Evolutionary conservation across 345 rosid species (phyloP), one percentile per base, ranked within the genome.

Genomic region (Populus euphratica): DNA sequence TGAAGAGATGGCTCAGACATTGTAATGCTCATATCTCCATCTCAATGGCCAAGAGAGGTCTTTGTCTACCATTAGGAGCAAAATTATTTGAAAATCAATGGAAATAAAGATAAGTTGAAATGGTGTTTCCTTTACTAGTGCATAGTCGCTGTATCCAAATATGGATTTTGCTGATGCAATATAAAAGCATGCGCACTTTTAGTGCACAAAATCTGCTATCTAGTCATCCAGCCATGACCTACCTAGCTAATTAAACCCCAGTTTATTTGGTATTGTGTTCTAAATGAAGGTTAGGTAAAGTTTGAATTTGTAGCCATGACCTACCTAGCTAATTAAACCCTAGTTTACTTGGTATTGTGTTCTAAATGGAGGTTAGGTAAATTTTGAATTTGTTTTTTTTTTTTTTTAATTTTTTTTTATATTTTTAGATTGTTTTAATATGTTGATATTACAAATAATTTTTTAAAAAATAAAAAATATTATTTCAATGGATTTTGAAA

Each of bases 31-130:
- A 10, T 36, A 36, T 38, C 23, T 38, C 44, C 27, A 68, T 75
- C 62, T 29, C 29, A 81, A 72, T 81, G 75, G 78, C 68, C 12
- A 25, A 23, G 20, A 12, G 21, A 74, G 20, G 78, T 69, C 69
- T 66, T 25, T 73, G 81, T 74, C 79, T 74, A 35, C 81, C 83
- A 83, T 73, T 73, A 79, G n/a, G 59, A 82, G 68, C 66, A 8
- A 66, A 29, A 74, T 14, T 18, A 50, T 68, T 61, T 50, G 4
- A 18, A 17, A 18, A 33, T 7, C 18, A 12, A 44, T 2, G 10
- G 11, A 43, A 17, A 16, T 25, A 72, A 27, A 18, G 25, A 72
- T 36, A 29, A 3, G 39, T 21, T 2, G 52, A 35, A 12, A 39
- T 69, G 16, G 21, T 65, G 62, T 80, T 82, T 73, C 82, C 70